Evolutionary conservation across 129 eudicot genomes (phyloP), one percentile per base, ranked within the genome.

Genomic region (Helianthus annuus): DNA sequence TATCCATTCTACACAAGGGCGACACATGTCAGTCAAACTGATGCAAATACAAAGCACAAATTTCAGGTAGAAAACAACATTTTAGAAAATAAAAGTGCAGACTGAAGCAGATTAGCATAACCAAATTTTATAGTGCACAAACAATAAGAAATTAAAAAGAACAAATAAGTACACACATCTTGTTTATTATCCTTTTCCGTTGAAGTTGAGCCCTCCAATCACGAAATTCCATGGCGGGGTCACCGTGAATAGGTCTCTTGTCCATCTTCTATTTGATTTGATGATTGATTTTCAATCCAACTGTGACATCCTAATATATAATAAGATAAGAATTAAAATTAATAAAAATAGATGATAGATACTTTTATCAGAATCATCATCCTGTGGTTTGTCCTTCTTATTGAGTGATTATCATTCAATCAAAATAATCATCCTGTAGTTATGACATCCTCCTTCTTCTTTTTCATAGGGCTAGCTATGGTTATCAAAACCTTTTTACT

Each of bases 141-240:
- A 10, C 16, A 15, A 61, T 6, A 12, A 16, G 17, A 10, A 72
- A n/a, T 6, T 61, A 61, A 49, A 51, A 48, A 73, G 17, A 62
- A 73, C 7, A 14, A 32, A 32, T 32, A 2, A 32, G 62, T 24
- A 56, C 71, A 66, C 65, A 90, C 94, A 90, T 90, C 77, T 79
- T 87, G 75, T 83, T 83, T 9, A 87, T 87, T 6, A 84, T 83
- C 81, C 87, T 76, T 54, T 87, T 85, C 6, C 96, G 84, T 63
- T 68, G 87, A 17, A 90, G 61, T 60, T 76, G 85, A 64, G 64
- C 74, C 83, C 95, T 80, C 97, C 97, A 91, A 60, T 91, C 91
- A 11, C 82, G 64, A 17, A n/a, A n/a, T n/a, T n/a, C n/a, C n/a
- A n/a, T n/a, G n/a, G 82, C 22, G 6, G 76, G 73, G 69, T 81